Percentiles rank a stretch among this genome's conserved stretches.
phyloP scores from a whole-genome alignment of 2,329 filamentous ascomycete genomes.

The Volutella citrinella region DNA sequence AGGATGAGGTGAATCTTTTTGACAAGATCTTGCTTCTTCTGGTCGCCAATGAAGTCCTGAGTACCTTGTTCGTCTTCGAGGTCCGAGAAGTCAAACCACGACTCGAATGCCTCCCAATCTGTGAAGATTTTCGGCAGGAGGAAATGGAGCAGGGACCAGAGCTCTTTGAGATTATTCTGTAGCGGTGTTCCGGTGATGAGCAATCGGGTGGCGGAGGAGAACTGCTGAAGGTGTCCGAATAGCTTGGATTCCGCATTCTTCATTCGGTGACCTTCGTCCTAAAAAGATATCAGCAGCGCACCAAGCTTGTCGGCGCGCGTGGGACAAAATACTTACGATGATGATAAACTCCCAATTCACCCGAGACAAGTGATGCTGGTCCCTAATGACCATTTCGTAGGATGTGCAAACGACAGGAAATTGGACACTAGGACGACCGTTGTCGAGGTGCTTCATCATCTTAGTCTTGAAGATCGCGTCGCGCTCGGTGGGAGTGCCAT shows the following conservation, averaged over 20 bases:
- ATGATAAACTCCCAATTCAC: slow-evolving; percentile 98
- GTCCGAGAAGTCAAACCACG: slow-evolving; percentile 96
- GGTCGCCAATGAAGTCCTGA: slow-evolving; percentile 75
- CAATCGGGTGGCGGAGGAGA: slow-evolving; percentile 84
- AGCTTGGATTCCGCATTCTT: slow-evolving; percentile 95
- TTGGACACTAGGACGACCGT: slow-evolving; percentile 53
- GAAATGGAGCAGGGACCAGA: slow-evolving; percentile 95
- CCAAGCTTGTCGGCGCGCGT: too few species aligned
- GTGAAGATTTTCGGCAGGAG: slow-evolving; percentile 90
- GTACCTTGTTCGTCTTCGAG: slow-evolving; percentile 79
- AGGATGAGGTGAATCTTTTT: slow-evolving; percentile 88
- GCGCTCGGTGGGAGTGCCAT: slow-evolving; percentile 78
- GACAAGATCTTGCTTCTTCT: slow-evolving; percentile 51
- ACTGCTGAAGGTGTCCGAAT: slow-evolving; percentile 83
- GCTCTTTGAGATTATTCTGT: slow-evolving; percentile 90
- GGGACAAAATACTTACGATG: slow-evolving; percentile 65
- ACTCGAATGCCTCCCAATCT: slow-evolving; percentile 87
- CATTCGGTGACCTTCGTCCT: slow-evolving; percentile 94
- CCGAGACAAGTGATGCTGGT: slow-evolving; percentile 74
- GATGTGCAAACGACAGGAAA: slow-evolving; percentile 94
- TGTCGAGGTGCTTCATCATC: slow-evolving; percentile 67
- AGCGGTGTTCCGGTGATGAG: slow-evolving; percentile 93
- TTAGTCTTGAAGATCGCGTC: slow-evolving; percentile 69
- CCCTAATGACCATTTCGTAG: slow-evolving; percentile 94
- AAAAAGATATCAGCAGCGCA: too few species aligned